Percentiles rank a stretch among this genome's conserved stretches.
Conservation (phyloP, 805 yeast genomes). For the Starmera dryadoides region DNA sequence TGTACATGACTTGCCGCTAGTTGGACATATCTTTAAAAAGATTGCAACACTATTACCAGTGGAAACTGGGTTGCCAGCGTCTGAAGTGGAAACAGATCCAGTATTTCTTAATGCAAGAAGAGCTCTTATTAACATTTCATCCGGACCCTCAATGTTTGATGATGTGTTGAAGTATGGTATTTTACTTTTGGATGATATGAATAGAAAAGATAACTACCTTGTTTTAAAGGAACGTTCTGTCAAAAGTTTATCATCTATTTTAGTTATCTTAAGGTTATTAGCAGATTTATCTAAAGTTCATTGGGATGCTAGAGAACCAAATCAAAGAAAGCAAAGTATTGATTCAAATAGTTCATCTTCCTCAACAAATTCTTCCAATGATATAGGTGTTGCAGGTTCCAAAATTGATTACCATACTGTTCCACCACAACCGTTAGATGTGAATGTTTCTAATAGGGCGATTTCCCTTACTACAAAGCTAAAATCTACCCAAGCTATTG, state of each 20-base stretch:
- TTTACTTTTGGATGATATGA: conserved; percentile 20
- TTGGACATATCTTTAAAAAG: conserved; percentile 27
- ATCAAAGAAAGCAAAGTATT: conserved; percentile 13
- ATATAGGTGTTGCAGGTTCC: conserved; percentile 26
- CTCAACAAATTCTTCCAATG: conserved; percentile 14
- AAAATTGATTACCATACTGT: conserved; percentile 25
- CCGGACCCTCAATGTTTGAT: conserved; percentile 17
- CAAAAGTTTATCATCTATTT: conserved; percentile 25
- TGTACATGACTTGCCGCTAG: conserved; percentile 17
- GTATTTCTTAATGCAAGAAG: conserved; percentile 25
- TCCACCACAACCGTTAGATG: conserved; percentile 23
- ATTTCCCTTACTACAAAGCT: conserved; percentile 22
- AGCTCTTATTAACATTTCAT: conserved; percentile 25
- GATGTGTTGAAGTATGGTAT: conserved; percentile 23
- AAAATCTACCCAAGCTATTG: conserved; percentile 24
- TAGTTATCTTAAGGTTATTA: conserved; percentile 30
- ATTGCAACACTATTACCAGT: conserved; percentile 28
- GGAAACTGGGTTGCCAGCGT: conserved; percentile 25
- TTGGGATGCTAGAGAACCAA: conserved; percentile 29
- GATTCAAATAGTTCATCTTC: conserved; percentile 14
- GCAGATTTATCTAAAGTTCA: conserved; percentile 31
- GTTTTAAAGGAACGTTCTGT: conserved; percentile 20
- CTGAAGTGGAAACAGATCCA: conserved; percentile 30
- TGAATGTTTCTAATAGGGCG: conserved; percentile 20
- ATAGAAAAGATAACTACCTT: conserved; percentile 18